These are phyloP conservation scores for Melampsora larici-populina DNA, from an alignment of 1,284 basidiomycete genomes.

Conservation along the genomic window DNA sequence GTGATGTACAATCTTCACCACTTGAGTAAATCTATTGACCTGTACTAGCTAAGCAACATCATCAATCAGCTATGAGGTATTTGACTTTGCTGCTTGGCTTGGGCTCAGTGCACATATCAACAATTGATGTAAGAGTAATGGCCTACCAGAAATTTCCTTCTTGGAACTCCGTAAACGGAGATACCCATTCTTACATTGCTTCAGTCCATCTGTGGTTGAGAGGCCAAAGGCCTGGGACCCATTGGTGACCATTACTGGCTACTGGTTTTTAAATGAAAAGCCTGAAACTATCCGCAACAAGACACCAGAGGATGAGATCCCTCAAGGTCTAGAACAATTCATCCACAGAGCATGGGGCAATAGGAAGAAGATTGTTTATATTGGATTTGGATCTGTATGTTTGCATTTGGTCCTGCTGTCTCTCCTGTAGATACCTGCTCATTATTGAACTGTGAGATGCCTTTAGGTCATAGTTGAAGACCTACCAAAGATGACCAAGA, in stretches of 20 bases:
- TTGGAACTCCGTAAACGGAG: constrained; percentile 46
- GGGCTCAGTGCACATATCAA: constrained; percentile 50
- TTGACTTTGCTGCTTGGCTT: constrained; percentile 50
- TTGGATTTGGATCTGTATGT: constrained; percentile 50
- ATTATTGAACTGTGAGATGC: neutral
- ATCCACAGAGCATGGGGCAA: constrained; percentile 46
- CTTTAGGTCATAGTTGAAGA: constrained; percentile 46
- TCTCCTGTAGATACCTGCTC: neutral
- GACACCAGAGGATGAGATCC: constrained; percentile 45
- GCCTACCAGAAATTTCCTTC: constrained; percentile 46
- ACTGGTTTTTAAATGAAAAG: constrained; percentile 49
- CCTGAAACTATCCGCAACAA: constrained; percentile 35
- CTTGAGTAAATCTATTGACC: too few relatives aligned
- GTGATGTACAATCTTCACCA: too few relatives aligned
- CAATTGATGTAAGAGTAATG: constrained; percentile 49
- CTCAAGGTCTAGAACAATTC: constrained; percentile 48
- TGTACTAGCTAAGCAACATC: too few relatives aligned
- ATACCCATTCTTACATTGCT: constrained; percentile 51
- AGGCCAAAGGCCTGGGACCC: constrained; percentile 50
- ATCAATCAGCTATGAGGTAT: constrained; percentile 46
- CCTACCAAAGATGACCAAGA: constrained; percentile 45
- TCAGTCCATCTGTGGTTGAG: constrained; percentile 49
- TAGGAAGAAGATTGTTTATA: constrained; percentile 51
- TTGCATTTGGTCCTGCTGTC: neutral
- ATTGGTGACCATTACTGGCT: constrained; percentile 49